These are phyloP conservation scores for Symbiodinium natans DNA, from an alignment of 73 alveolate species.

Conservation along the genomic window DNA sequence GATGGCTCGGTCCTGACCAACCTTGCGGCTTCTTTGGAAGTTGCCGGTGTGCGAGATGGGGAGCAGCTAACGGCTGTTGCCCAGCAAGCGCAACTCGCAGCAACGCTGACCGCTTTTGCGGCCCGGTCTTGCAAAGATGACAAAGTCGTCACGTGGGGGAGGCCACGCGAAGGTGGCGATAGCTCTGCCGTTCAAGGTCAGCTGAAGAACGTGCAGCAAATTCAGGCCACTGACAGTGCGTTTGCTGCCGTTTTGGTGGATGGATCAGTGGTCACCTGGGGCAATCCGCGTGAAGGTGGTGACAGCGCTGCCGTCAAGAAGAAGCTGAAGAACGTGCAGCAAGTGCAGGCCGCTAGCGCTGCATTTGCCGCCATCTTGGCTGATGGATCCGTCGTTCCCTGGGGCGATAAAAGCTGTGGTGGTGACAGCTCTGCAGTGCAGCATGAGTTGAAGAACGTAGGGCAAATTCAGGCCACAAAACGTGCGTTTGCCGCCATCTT, in stretches of 20 bases:
- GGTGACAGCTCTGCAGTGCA: no score
- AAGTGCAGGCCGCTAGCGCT: no score
- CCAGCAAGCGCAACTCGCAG: not conserved
- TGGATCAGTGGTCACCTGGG: no score
- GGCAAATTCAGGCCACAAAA: no score
- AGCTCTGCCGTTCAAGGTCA: not conserved
- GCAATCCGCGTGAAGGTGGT: no score
- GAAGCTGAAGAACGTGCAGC: not conserved
- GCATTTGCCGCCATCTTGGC: not conserved
- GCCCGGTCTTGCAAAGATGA: not conserved
- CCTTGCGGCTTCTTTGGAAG: not conserved
- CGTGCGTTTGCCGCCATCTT: not conserved
- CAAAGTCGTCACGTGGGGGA: constrained; percentile 1
- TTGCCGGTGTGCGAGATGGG: not conserved
- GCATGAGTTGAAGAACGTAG: not conserved
- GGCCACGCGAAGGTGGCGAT: not conserved
- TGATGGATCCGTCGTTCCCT: not conserved
- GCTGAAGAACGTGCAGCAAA: not conserved
- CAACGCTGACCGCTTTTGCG: constrained; percentile 5
- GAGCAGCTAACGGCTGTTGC: constrained; percentile 3
- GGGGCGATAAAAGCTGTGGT: not conserved
- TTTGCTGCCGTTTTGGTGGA: no score
- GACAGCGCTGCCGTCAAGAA: not conserved
- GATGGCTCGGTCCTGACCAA: not conserved
- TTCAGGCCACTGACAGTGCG: no score